These are phyloP conservation scores for Mycena amicta DNA, from an alignment of 768 basidiomycete genomes.

Conservation along the genomic window DNA sequence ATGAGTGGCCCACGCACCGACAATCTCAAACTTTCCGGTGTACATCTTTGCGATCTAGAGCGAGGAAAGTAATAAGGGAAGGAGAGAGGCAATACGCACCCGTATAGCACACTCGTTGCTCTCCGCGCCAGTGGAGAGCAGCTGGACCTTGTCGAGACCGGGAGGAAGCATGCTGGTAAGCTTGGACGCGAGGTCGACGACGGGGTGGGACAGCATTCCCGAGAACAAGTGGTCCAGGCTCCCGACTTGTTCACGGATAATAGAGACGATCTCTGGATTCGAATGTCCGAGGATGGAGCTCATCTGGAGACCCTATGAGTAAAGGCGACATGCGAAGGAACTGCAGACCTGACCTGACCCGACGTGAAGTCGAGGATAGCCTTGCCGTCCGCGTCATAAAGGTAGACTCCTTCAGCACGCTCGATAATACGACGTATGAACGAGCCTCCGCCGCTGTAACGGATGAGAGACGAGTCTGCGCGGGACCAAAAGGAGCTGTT, in stretches of 20 bases:
- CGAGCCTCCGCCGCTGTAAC: constrained; percentile 19
- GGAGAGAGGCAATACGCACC: not conserved
- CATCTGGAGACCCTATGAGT: constrained; percentile 11
- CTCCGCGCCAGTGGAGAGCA: constrained; percentile 20
- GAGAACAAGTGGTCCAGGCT: constrained; percentile 24
- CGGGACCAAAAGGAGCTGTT: constrained; percentile 17
- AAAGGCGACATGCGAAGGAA: too few species aligned
- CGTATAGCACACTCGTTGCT: constrained; percentile 24
- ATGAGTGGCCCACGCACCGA: constrained; percentile 10
- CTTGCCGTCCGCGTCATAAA: constrained; percentile 24
- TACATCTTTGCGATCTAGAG: constrained; percentile 25
- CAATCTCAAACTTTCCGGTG: constrained; percentile 27
- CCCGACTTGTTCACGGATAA: constrained; percentile 15
- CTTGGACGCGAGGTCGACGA: constrained; percentile 19
- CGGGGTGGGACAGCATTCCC: constrained; percentile 22
- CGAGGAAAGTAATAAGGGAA: not conserved
- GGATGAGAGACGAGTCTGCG: constrained; percentile 22
- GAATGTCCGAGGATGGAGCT: constrained; percentile 24
- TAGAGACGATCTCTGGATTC: constrained; percentile 21
- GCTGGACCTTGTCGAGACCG: constrained; percentile 25
- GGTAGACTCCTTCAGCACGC: constrained; percentile 21
- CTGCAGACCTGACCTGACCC: constrained; percentile 17
- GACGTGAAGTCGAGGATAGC: constrained; percentile 24
- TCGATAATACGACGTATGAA: constrained; percentile 24
- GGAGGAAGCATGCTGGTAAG: constrained; percentile 20